These are phyloP conservation scores for Choiromyces venosus DNA, from an alignment of 495 filamentous ascomycete genomes.

Conservation along the genomic window DNA sequence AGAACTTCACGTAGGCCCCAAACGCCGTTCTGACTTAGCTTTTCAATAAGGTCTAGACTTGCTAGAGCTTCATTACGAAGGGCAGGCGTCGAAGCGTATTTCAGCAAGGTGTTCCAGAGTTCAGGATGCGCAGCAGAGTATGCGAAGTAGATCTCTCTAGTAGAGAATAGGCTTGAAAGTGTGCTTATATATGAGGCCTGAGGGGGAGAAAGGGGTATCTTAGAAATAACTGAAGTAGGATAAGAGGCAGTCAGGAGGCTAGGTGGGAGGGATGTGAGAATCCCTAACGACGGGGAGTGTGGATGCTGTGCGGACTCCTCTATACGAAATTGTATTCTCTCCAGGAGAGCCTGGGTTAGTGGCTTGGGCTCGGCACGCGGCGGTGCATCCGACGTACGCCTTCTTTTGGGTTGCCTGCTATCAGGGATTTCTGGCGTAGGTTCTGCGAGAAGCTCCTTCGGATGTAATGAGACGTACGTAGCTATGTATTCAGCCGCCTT, in stretches of 20 bases:
- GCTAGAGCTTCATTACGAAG: slow-evolving; percentile 30
- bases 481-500: slow-evolving; percentile 39
- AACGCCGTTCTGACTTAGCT: slow-evolving; percentile 12
- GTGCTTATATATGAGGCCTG: slow-evolving; percentile 26
- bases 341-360: slow-evolving; percentile 17
- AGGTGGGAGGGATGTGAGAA: slow-evolving; percentile 28
- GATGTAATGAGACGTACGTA: slow-evolving; percentile 18
- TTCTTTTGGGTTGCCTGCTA: slow-evolving; percentile 8
- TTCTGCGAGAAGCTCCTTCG: slow-evolving; percentile 16
- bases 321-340: slow-evolving; percentile 18
- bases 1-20: slow-evolving; percentile 34
- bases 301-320: slow-evolving; percentile 18
- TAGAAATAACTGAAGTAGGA: slow-evolving; percentile 8
- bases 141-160: slow-evolving; percentile 20
- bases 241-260: slow-evolving; percentile 14
- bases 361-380: slow-evolving; percentile 5
- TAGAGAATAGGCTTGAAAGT: slow-evolving; percentile 21
- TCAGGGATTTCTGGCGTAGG: slow-evolving; percentile 16
- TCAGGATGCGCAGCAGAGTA: slow-evolving; percentile 20
- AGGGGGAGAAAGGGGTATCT: slow-evolving; percentile 32
- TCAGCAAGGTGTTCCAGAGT: slow-evolving; percentile 22
- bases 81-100: slow-evolving; percentile 26
- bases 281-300: slow-evolving; percentile 22
- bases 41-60: slow-evolving; percentile 31
- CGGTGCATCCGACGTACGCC: not conserved